Evolutionary conservation across 805 yeast species (phyloP).

Genomic region (Wickerhamiella spandovensis): DNA sequence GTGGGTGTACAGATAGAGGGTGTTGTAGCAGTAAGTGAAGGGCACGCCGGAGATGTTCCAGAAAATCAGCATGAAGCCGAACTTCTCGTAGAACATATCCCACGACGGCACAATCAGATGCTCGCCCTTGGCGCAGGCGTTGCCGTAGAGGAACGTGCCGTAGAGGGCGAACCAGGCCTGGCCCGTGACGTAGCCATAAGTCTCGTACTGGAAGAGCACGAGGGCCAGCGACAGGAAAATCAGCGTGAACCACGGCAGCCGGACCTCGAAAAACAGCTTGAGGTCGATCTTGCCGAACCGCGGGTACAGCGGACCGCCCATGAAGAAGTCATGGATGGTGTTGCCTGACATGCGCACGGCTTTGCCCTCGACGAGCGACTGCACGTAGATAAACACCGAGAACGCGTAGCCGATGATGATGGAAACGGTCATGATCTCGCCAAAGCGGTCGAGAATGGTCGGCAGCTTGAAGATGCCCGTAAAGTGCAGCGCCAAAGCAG

Average conservation of each 20-base stretch:
- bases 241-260: constrained; percentile 92
- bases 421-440: constrained; percentile 86
- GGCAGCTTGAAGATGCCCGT: constrained; percentile 63
- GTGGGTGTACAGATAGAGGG: constrained; percentile 70
- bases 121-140: constrained; percentile 96
- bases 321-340: constrained; percentile 76
- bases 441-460: constrained; percentile 67
- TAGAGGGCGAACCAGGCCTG: constrained; percentile 60
- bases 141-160: constrained; percentile 91
- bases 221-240: constrained; percentile 65
- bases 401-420: constrained; percentile 63
- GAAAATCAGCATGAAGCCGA: constrained; percentile 96
- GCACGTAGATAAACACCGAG: constrained; percentile 56
- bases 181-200: constrained; percentile 64
- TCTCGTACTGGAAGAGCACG: constrained; percentile 65
- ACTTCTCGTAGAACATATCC: constrained; percentile 99
- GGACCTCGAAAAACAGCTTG: constrained; percentile 95
- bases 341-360: constrained; percentile 88
- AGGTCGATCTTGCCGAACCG: constrained; percentile 83
- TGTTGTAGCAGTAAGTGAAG: constrained; percentile 91
- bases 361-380: constrained; percentile 54
- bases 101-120: constrained; percentile 94
- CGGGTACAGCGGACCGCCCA: constrained; percentile 97
- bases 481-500: constrained; percentile 52
- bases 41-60: constrained; percentile 99